Base-by-base conservation (phyloP, 2,329 filamentous ascomycete genomes). In the Metarhizium humberi region DNA sequence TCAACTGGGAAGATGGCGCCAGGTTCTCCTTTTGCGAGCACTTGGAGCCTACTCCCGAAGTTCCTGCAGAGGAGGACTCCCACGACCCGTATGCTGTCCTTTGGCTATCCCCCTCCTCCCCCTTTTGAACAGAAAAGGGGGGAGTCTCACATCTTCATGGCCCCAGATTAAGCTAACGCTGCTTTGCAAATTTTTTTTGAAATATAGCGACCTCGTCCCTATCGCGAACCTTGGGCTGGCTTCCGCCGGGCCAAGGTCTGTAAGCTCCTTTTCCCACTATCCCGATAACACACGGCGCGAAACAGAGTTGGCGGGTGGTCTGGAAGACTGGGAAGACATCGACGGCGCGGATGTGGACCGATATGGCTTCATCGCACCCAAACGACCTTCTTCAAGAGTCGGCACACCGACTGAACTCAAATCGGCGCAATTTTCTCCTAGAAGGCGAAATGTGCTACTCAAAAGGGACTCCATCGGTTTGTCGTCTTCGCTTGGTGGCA, bases 301-400 rank as follows among this genome's bases (percentile, higher is more conserved):
- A 51, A 73, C 75, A 57, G 78, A 82, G 62, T 69, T 78, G 45
- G 80, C 79, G 14, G 80, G 81, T 50, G 80, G 81, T 16, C 72
- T 85, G 20, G 84, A 87, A 65, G 83, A 87, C 63, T 87, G 82
- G 83, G 79, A 86, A 62, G 80, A 86, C 60, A 71, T 87, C 2
- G 72, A 82, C 53, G 80, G 77, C 36, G 74, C 72, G 51, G 78
- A 83, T 65, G 79, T 87, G 58, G 84, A 87, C 69, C 78, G 84
- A 64, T 87, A 86, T 64, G 84, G 84, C 57, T 87, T 87, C 70
- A 87, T 87, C 62, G 77, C 68, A 53, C 65, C 73, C 16, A 73
- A 72, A 40, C 53, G 46, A 34, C 72, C 72, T 16, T 66, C 67
- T 7, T 73, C 77, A 20, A 71, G 73, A 36, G 66, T 71, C 29